Conservation (phyloP, 1,284 basidiomycete genomes). For the Papiliotrema flavescens region DNA sequence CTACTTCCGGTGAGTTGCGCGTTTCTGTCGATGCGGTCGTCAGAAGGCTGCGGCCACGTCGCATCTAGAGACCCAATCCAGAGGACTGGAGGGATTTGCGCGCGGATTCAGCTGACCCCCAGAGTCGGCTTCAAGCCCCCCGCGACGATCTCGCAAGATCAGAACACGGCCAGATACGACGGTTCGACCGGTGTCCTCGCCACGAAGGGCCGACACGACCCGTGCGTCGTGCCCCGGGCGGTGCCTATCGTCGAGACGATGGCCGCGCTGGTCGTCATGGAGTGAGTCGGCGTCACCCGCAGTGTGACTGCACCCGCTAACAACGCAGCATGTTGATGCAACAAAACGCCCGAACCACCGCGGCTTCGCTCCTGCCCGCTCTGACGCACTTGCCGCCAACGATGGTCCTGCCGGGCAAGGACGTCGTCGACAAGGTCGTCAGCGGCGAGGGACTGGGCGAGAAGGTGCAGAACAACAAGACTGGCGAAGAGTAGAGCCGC, state of each 20-base stretch:
- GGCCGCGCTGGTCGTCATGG: slow-evolving; percentile 94
- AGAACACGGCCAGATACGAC: slow-evolving; percentile 87
- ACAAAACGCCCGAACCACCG: slow-evolving; percentile 73
- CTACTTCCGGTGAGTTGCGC: slow-evolving; percentile 80
- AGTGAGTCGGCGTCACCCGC: slow-evolving; percentile 50
- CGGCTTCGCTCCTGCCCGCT: slow-evolving; percentile 64
- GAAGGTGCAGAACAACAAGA: slow-evolving; percentile 28
- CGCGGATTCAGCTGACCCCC: slow-evolving; percentile 5
- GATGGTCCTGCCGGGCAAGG: slow-evolving; percentile 52
- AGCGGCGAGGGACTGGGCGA: slow-evolving; percentile 19
- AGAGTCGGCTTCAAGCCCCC: slow-evolving; percentile 98
- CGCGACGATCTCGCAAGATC: slow-evolving; percentile 92
- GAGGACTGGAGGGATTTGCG: too few species aligned
- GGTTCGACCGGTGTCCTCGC: slow-evolving; percentile 83
- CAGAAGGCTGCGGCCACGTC: neutral
- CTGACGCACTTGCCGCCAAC: slow-evolving; percentile 81
- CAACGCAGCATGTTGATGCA: slow-evolving; percentile 64
- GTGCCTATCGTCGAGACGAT: slow-evolving; percentile 99
- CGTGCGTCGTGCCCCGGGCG: slow-evolving; percentile 93
- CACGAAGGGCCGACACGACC: slow-evolving; percentile 90
- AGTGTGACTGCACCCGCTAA: slow-evolving; percentile 1
- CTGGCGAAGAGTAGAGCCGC: slow-evolving; percentile 29
- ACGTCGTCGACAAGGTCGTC: slow-evolving; percentile 24
- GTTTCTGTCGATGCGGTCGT: neutral
- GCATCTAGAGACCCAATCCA: too few species aligned